A percentile compares a stretch with the other conserved stretches of the same genome.
These are phyloP conservation scores for Schrenkiella parvula DNA, from an alignment of 345 rosid species.

Conservation along the genomic window DNA sequence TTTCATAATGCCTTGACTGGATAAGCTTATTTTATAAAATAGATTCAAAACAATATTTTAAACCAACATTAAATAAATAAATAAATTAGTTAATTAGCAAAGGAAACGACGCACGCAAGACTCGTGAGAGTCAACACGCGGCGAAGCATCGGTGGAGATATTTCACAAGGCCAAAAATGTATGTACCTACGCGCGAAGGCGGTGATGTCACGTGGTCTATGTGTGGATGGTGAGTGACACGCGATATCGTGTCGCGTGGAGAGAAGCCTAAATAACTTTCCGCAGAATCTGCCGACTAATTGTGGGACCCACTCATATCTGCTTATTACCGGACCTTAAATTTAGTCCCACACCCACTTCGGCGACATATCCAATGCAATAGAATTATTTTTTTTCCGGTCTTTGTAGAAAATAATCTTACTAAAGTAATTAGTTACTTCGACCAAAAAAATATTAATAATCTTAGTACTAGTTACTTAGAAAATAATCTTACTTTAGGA, in stretches of 20 bases:
- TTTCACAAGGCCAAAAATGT: neutral
- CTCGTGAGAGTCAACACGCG: slow-evolving; percentile 20
- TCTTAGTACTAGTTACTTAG: too few species aligned
- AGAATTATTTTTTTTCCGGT: neutral
- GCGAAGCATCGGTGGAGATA: neutral
- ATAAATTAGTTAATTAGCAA: neutral
- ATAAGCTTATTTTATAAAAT: too few species aligned
- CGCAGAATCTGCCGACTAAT: slow-evolving; percentile 22
- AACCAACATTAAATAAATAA: too few species aligned
- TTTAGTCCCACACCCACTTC: slow-evolving; percentile 21
- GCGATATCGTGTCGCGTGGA: neutral
- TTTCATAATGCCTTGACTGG: too few species aligned
- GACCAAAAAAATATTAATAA: too few species aligned
- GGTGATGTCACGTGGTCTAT: slow-evolving; percentile 12
- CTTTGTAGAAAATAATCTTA: neutral
- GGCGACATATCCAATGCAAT: slow-evolving; percentile 8
- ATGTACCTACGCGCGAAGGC: neutral
- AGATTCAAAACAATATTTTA: too few species aligned
- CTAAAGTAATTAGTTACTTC: neutral
- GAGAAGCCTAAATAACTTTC: neutral
- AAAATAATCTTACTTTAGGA: too few species aligned
- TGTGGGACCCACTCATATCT: slow-evolving; percentile 19
- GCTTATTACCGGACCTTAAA: slow-evolving; percentile 15
- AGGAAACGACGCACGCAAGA: slow-evolving; percentile 6
- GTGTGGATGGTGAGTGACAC: slow-evolving; percentile 3